phyloP scores from a whole-genome alignment of 108 stramenopile genomes.

The Nannochloropsis gaditana region DNA sequence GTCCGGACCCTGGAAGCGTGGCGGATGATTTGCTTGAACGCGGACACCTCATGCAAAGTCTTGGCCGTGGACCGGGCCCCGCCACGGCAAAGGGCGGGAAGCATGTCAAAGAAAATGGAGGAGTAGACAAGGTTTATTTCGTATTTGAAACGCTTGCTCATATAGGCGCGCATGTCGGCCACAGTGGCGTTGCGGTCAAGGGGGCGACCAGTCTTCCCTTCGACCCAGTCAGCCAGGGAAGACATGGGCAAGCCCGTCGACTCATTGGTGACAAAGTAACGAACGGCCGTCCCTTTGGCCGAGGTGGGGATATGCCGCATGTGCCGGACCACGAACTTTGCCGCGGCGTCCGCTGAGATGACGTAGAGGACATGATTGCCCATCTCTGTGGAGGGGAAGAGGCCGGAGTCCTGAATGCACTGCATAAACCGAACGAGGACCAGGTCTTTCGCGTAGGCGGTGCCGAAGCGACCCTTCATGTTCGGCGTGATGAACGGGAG shows the following conservation, averaged over 20 bases:
- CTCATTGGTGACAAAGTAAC: neutral
- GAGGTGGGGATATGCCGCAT: neutral
- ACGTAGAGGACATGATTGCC: neutral
- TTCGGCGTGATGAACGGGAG: neutral
- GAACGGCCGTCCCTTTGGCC: neutral
- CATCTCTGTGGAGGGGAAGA: neutral
- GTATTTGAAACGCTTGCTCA: neutral
- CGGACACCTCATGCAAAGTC: neutral
- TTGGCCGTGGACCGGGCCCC: neutral
- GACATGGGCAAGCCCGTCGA: neutral
- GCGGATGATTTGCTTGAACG: neutral
- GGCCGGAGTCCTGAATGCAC: neutral
- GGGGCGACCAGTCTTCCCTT: neutral
- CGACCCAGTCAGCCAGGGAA: neutral
- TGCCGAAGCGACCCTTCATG: neutral
- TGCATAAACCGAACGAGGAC: constrained; percentile 7
- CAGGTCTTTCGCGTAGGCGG: neutral
- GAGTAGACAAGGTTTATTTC: neutral
- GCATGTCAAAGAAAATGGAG: neutral
- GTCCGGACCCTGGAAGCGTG: neutral
- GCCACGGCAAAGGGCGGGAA: neutral
- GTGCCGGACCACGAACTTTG: constrained; percentile 3
- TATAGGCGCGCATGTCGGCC: neutral
- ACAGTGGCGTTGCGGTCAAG: neutral
- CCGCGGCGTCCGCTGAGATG: neutral